These are phyloP conservation scores for Rhizoclosmatium globosum DNA, from an alignment of 192 early-diverging fungal species.

Conservation along the genomic window DNA sequence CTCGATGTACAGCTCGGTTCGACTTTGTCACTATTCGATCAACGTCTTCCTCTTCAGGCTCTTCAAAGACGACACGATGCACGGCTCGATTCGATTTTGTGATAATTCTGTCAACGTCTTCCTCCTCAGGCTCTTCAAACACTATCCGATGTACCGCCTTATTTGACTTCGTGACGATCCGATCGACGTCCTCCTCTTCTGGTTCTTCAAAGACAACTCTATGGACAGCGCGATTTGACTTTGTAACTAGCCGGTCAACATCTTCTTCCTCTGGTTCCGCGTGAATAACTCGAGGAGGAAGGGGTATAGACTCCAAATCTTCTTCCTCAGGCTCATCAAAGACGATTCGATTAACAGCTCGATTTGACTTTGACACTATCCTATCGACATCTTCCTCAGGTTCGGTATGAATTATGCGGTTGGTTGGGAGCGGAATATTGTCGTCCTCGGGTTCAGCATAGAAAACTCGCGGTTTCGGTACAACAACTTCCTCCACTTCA, in stretches of 20 bases:
- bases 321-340: neutral
- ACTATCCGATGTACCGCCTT: neutral
- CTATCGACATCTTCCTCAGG: neutral
- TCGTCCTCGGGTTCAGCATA: neutral
- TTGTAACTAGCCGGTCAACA: neutral
- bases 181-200: neutral
- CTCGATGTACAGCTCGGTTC: neutral
- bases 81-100: neutral
- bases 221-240: neutral
- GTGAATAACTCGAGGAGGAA: neutral
- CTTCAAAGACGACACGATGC: neutral
- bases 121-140: neutral
- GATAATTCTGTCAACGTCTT: neutral
- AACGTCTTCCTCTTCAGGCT: neutral
- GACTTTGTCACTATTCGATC: neutral
- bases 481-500: neutral
- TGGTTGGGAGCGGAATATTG: neutral
- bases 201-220: constrained; percentile 1
- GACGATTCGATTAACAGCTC: neutral
- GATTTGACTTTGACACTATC: neutral
- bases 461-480: neutral
- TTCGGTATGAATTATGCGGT: neutral
- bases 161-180: neutral
- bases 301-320: neutral
- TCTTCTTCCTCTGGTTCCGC: neutral